Base-by-base conservation (phyloP, 176 grass and related monocot genomes). In the Hordeum vulgare region DNA sequence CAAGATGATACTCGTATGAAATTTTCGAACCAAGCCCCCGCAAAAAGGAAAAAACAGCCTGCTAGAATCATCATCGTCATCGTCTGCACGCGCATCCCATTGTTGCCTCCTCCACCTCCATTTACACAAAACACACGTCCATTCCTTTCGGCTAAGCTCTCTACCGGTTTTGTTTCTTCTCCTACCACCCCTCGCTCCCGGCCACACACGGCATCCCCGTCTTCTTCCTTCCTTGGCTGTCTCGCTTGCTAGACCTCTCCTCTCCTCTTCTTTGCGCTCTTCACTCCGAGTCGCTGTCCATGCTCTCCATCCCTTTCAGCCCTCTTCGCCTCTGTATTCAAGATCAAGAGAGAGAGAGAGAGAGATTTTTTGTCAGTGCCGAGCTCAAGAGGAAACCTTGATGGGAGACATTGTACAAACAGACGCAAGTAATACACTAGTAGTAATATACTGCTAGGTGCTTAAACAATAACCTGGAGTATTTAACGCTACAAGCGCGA, bases 211-310 rank as follows among this genome's bases (percentile, higher is more conserved):
- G 1, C 17, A 53, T 53, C 17, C 49, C 49, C 49, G 8, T 9
- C 53, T 23, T 36, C 58, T 60, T 21, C n/a, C n/a, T 21, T 33
- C n/a, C 11, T 71, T 57, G 62, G 64, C 74, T 37, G 11, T 0
- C 13, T 76, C 73, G 14, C n/a, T n/a, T n/a, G n/a, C n/a, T n/a
- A n/a, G n/a, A n/a, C n/a, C n/a, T n/a, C 18, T 45, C 17, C 0
- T 54, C 18, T 54, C 51, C 53, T 56, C 18, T 54, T 18, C 51
- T 54, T 18, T 51, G 47, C 18, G 53, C 29, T 36, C 27, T 47
- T 24, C 86, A 96, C 44, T 96, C 94, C 7, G 94, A 93, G 84
- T 96, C 94, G 44, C 94, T 96, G 77, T 96, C 94, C 90, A 96
- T 89, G 90, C 80, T 96, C 61, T 96, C 94, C 94, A 96, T 96